A percentile compares a stretch with the other conserved stretches of the same genome.
Conservation (phyloP, 2,329 filamentous ascomycete genomes). For the Xylariaceae sp. region DNA sequence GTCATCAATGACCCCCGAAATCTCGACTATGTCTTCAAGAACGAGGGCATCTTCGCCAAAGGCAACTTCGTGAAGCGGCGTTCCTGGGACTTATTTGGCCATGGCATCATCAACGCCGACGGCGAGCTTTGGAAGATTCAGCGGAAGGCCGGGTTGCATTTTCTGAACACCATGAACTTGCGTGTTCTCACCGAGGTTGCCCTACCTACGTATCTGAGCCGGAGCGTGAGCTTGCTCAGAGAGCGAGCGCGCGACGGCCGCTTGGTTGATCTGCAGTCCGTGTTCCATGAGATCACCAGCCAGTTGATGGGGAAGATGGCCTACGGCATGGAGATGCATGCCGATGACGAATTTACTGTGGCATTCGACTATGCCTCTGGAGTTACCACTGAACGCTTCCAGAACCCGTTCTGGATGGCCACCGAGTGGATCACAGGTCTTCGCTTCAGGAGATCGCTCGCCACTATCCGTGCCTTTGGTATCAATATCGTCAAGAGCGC, state of each 20-base stretch:
- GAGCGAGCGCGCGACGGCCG: slow-evolving; percentile 16
- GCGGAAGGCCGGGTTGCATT: slow-evolving; percentile 52
- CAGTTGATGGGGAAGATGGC: slow-evolving; percentile 61
- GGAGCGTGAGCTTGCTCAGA: slow-evolving; percentile 33
- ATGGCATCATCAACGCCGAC: slow-evolving; percentile 61
- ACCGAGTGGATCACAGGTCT: slow-evolving; percentile 47
- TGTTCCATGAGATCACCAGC: slow-evolving; percentile 58
- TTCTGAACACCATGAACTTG: slow-evolving; percentile 51
- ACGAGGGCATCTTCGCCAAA: slow-evolving; percentile 54
- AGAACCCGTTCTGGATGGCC: slow-evolving; percentile 56
- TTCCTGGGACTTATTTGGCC: slow-evolving; percentile 55
- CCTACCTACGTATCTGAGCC: slow-evolving; percentile 45
- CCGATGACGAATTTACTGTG: slow-evolving; percentile 50
- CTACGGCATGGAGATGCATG: slow-evolving; percentile 61
- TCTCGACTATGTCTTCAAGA: slow-evolving; percentile 55
- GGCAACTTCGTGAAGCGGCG: slow-evolving; percentile 53
- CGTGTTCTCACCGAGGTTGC: slow-evolving; percentile 48
- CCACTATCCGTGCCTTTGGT: slow-evolving; percentile 48
- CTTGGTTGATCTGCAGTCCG: slow-evolving; percentile 47
- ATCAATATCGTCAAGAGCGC: slow-evolving; percentile 48
- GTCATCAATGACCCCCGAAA: slow-evolving; percentile 56
- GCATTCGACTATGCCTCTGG: slow-evolving; percentile 58
- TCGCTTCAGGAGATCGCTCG: slow-evolving; percentile 41
- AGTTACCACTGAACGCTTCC: slow-evolving; percentile 52
- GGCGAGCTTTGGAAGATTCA: slow-evolving; percentile 57